phyloP scores from a whole-genome alignment of 768 basidiomycete genomes.

The Auricularia cornea region DNA sequence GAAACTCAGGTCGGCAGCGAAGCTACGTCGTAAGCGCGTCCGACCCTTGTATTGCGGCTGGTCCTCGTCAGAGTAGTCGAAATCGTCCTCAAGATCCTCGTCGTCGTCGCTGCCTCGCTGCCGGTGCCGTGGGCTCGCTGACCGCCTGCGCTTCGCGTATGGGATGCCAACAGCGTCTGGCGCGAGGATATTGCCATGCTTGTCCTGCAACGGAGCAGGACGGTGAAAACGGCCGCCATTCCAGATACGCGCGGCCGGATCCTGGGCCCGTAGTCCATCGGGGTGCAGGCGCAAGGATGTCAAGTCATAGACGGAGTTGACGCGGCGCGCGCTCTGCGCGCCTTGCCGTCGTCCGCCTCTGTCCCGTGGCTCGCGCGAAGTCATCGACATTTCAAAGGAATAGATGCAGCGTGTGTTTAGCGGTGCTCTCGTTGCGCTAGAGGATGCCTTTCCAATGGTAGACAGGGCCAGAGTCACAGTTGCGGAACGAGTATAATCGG shows the following conservation, averaged over 20 bases:
- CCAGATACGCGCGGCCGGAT: neutral
- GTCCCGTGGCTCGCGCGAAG: too few species aligned
- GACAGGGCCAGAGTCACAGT: too few species aligned
- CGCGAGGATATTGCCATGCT: neutral
- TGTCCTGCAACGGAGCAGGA: neutral
- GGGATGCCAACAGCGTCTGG: neutral
- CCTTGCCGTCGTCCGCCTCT: constrained; percentile 50
- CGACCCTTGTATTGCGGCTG: neutral
- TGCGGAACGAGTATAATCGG: too few species aligned
- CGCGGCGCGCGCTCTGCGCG: constrained; percentile 23
- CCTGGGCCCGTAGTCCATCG: neutral
- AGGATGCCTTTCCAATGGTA: too few species aligned
- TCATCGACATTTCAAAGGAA: too few species aligned
- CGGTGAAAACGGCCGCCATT: neutral
- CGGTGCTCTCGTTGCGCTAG: too few species aligned
- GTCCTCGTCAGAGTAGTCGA: neutral
- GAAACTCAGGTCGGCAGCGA: neutral
- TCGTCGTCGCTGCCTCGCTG: neutral
- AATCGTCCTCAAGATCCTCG: neutral
- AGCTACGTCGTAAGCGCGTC: neutral
- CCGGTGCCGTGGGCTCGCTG: neutral
- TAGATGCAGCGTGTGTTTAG: too few species aligned
- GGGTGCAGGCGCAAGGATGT: neutral
- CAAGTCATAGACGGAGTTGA: constrained; percentile 16
- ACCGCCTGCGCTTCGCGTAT: neutral